Conservation (phyloP, 2,329 filamentous ascomycete species). For the Hypomyces perniciosus region DNA sequence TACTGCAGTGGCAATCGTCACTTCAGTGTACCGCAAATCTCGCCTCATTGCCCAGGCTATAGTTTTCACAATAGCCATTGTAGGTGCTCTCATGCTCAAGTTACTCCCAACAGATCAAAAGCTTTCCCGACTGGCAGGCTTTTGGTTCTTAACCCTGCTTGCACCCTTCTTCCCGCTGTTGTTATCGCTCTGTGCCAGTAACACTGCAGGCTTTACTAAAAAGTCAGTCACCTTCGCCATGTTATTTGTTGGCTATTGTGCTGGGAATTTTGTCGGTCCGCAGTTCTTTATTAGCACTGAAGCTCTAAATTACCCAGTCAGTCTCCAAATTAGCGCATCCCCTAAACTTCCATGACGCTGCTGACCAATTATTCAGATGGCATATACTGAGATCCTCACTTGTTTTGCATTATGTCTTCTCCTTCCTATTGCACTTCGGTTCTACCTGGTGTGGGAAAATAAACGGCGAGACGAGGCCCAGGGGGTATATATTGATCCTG, state of each 20-base stretch:
- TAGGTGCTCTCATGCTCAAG: neutral
- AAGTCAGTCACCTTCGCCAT: conserved; percentile 53
- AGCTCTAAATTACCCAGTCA: conserved; percentile 45
- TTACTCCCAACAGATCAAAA: neutral
- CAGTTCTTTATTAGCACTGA: conserved; percentile 47
- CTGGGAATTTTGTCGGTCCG: conserved; percentile 50
- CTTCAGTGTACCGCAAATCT: neutral
- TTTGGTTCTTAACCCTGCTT: neutral
- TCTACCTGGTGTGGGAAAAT: conserved; percentile 43
- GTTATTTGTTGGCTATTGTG: conserved; percentile 49
- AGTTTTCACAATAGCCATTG: neutral
- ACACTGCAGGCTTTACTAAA: conserved; percentile 51
- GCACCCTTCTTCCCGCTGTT: conserved; percentile 46
- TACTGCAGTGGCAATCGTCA: neutral
- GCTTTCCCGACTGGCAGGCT: neutral
- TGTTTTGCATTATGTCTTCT: conserved; percentile 46
- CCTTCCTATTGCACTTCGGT: conserved; percentile 36
- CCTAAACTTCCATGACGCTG: neutral
- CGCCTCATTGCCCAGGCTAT: neutral
- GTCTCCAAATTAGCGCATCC: neutral
- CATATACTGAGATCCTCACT: conserved; percentile 48
- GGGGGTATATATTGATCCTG: neutral
- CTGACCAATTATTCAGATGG: conserved; percentile 36
- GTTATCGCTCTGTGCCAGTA: conserved; percentile 48
- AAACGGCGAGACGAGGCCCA: conserved; percentile 38